Conservation (phyloP, 2,329 filamentous ascomycete species). For the Sporothrix humicola region DNA sequence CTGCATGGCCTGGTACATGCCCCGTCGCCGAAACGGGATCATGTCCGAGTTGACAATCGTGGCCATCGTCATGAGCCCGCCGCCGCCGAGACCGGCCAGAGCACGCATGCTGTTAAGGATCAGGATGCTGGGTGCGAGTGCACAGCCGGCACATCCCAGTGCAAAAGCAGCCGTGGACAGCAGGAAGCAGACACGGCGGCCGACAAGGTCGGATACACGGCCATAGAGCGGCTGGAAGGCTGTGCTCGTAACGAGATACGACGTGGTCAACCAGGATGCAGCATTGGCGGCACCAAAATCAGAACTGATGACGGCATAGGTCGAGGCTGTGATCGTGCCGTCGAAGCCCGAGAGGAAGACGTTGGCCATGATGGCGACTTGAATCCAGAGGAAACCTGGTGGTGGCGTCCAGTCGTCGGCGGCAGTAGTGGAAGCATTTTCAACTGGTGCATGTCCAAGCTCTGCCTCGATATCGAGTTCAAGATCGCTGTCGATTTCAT, state of each 20-base stretch:
- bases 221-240: slow-evolving; percentile 74
- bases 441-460: background rate
- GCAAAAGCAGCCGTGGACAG: slow-evolving; percentile 55
- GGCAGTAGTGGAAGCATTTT: background rate
- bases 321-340: slow-evolving; percentile 74
- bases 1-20: slow-evolving; percentile 74
- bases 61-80: slow-evolving; percentile 76
- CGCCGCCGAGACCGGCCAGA: slow-evolving; percentile 65
- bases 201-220: slow-evolving; percentile 60
- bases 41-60: slow-evolving; percentile 74
- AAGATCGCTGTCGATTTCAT: background rate
- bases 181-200: slow-evolving; percentile 68
- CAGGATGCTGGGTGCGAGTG: slow-evolving; percentile 55
- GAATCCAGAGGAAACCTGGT: slow-evolving; percentile 61
- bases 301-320: slow-evolving; percentile 66
- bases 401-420: slow-evolving; percentile 25
- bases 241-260: slow-evolving; percentile 75
- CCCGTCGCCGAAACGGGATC: slow-evolving; percentile 70
- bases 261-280: slow-evolving; percentile 62
- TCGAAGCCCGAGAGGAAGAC: slow-evolving; percentile 72
- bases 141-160: slow-evolving; percentile 58
- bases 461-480: slow-evolving; percentile 16
- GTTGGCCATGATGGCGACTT: slow-evolving; percentile 67
- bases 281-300: slow-evolving; percentile 55
- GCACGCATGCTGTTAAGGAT: slow-evolving; percentile 59